A percentile compares a stretch with the other conserved stretches of the same genome.
phyloP scores from a whole-genome alignment of 176 grass and related monocot species.

The Aegilops tauschii region DNA sequence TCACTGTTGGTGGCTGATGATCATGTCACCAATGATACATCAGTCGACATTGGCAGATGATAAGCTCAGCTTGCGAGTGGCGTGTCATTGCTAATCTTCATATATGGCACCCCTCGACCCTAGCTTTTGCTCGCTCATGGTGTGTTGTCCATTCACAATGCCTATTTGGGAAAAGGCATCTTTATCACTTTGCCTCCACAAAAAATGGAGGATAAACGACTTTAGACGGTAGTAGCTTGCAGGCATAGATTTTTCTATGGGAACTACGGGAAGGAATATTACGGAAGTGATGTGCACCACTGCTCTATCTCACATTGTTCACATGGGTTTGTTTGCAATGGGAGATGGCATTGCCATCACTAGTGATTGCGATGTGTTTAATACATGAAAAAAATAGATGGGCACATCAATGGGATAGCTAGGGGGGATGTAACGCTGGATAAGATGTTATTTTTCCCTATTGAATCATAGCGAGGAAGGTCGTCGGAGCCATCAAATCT shows the following conservation, averaged over 20 bases:
- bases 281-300: background rate
- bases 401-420: background rate
- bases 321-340: conserved; percentile 3
- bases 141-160: conserved; percentile 12
- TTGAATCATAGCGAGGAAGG: background rate
- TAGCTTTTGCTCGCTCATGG: conserved; percentile 12
- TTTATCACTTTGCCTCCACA: background rate
- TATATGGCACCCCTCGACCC: background rate
- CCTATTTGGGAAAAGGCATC: conserved; percentile 2
- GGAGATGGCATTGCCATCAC: background rate
- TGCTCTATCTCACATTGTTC: conserved; percentile 20
- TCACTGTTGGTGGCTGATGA: conserved; percentile 10
- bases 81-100: conserved; percentile 11
- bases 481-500: background rate
- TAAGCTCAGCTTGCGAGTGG: conserved; percentile 14
- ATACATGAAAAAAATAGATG: background rate
- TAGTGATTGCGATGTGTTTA: conserved; percentile 13
- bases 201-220: conserved; percentile 10
- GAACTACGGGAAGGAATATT: background rate
- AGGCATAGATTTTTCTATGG: conserved; percentile 8
- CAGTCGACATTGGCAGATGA: background rate
- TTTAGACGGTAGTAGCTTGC: background rate
- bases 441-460: background rate
- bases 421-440: conserved; percentile 13
- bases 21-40: conserved; percentile 12